Evolutionary conservation across 1,139 yeast species (phyloP).

Genomic region (Ogataea hybrid): DNA sequence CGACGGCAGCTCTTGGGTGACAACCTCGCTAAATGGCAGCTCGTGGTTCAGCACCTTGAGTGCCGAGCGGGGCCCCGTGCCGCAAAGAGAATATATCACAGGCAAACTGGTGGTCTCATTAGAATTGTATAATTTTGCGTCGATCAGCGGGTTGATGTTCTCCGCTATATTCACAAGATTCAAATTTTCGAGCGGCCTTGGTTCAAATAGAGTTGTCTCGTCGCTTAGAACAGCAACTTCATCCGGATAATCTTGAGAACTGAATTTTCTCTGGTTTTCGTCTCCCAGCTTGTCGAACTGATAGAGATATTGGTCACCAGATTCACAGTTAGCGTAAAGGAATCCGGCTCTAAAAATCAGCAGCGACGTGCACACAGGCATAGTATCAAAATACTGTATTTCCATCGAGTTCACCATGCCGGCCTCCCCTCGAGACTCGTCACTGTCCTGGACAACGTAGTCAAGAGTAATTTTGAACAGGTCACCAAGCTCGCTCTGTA

Average conservation of each 20-base stretch:
- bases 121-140: constrained; percentile 40
- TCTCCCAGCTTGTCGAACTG: constrained; percentile 80
- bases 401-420: constrained; percentile 37
- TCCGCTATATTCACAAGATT: constrained; percentile 53
- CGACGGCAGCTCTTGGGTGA: constrained; percentile 70
- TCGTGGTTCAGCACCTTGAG: constrained; percentile 60
- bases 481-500: constrained; percentile 76
- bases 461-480: constrained; percentile 64
- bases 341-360: constrained; percentile 74
- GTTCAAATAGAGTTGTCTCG: constrained; percentile 32
- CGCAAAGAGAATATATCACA: constrained; percentile 38
- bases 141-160: constrained; percentile 58
- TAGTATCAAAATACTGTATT: constrained; percentile 74
- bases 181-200: constrained; percentile 51
- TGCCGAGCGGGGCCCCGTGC: constrained; percentile 42
- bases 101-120: constrained; percentile 34
- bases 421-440: constrained; percentile 36
- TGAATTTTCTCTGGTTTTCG: constrained; percentile 34
- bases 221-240: constrained; percentile 33
- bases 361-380: constrained; percentile 55
- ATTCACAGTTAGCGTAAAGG: constrained; percentile 63
- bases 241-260: constrained; percentile 33
- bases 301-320: constrained; percentile 61
- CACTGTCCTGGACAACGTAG: constrained; percentile 36
- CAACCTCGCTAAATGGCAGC: constrained; percentile 57